Evolutionary conservation across 2,329 filamentous ascomycete genomes (phyloP).

Genomic region (Orbilia ellipsospora): DNA sequence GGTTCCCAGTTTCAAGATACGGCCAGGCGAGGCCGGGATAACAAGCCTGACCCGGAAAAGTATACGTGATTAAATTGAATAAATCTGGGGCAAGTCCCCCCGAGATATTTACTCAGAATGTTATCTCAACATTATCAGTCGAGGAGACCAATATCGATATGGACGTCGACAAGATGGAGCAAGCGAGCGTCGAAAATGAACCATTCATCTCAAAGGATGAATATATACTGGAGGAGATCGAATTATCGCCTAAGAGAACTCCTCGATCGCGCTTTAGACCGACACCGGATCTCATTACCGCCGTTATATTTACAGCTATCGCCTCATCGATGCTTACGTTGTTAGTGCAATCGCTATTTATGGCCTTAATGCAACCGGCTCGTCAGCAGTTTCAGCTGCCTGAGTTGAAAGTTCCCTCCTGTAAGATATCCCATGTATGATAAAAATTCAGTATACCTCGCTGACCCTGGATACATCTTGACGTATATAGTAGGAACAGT

Average conservation of each 20-base stretch:
- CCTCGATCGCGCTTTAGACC: constrained; percentile 5
- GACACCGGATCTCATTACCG: constrained; percentile 17
- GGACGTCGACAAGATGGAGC: constrained; percentile 19
- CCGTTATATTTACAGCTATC: constrained; percentile 31
- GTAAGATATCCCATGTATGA: constrained; percentile 11
- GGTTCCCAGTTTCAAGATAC: constrained; percentile 42
- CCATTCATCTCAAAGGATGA: constrained; percentile 39
- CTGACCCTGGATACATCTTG: constrained; percentile 5
- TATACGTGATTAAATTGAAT: constrained; percentile 2
- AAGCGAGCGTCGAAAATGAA: constrained; percentile 26
- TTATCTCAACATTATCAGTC: too few species aligned
- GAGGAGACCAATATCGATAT: not conserved
- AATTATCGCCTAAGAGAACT: not conserved
- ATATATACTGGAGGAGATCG: constrained; percentile 6
- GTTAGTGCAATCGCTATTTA: constrained; percentile 23
- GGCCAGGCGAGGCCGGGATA: constrained; percentile 10
- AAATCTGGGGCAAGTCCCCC: constrained; percentile 6
- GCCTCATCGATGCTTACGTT: constrained; percentile 38
- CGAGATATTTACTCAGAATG: not conserved
- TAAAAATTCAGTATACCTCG: not conserved
- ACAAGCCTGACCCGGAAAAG: not conserved
- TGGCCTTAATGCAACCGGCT: constrained; percentile 14
- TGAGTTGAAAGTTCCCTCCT: constrained; percentile 20
- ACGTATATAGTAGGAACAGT: constrained; percentile 35
- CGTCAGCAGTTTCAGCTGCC: constrained; percentile 18